Percentiles rank a stretch among this genome's conserved stretches.
Conservation (phyloP, 176 grass and related monocot species). For the Musa acuminata region DNA sequence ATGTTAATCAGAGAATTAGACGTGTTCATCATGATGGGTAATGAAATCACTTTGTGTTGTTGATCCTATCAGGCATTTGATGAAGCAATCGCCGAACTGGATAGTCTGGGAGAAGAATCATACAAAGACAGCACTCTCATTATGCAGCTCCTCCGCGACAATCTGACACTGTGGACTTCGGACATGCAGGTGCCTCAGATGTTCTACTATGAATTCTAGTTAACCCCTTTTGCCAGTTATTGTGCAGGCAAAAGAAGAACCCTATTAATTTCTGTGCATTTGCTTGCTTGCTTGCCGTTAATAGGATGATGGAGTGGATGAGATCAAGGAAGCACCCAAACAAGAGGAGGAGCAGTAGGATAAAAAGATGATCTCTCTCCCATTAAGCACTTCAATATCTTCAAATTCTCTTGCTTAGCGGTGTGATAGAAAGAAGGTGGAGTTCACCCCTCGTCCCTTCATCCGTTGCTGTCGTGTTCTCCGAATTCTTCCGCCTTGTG, state of each 20-base stretch:
- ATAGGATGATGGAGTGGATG: not conserved
- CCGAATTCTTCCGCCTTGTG: not conserved
- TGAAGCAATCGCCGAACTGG: not conserved
- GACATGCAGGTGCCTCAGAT: not conserved
- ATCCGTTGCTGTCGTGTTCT: not conserved
- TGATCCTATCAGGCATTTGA: not conserved
- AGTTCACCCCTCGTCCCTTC: not conserved
- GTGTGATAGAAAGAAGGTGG: not conserved
- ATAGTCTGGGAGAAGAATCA: not conserved
- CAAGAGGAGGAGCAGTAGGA: not conserved
- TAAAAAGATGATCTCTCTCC: not conserved
- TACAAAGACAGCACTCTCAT: constrained; percentile 2
- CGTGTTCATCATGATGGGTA: not conserved
- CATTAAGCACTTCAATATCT: not conserved
- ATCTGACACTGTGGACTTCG: not conserved
- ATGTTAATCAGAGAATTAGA: not conserved
- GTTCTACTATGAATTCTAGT: not conserved
- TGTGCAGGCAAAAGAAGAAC: not conserved
- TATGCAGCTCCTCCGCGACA: not conserved
- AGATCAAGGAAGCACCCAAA: not conserved
- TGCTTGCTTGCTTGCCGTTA: not conserved
- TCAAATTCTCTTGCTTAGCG: not conserved
- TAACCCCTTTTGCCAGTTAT: not conserved
- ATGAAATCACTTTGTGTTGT: not conserved
- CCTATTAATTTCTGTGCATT: not conserved